phyloP scores from a whole-genome alignment of 2,329 filamentous ascomycete species.

The Neurospora crassa region DNA sequence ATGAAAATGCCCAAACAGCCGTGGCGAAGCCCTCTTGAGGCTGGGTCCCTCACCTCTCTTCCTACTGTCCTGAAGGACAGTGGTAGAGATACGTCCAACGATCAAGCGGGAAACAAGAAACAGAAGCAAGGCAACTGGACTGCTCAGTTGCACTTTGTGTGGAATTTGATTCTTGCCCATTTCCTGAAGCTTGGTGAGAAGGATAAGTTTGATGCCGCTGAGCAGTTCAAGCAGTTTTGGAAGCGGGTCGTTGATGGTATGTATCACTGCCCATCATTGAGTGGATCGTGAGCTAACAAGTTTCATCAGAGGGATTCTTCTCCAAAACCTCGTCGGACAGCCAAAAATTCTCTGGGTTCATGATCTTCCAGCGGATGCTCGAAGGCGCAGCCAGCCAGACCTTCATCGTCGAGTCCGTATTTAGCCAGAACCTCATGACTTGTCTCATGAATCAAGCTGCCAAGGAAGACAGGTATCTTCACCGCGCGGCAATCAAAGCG shows the following conservation, averaged over 20 bases:
- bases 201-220: conserved; percentile 25
- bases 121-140: conserved; percentile 65
- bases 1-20: conserved; percentile 57
- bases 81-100: conserved; percentile 41
- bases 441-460: conserved; percentile 77
- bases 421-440: conserved; percentile 74
- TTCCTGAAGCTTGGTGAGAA: conserved; percentile 29
- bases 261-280: conserved; percentile 21
- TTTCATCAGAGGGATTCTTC: conserved; percentile 63
- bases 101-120: conserved; percentile 32
- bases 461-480: conserved; percentile 67
- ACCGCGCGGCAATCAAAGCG: conserved; percentile 68
- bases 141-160: conserved; percentile 76
- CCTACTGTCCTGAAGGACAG: conserved; percentile 73
- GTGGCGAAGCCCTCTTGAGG: conserved; percentile 70
- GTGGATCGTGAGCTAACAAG: conserved; percentile 17
- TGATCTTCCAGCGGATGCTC: conserved; percentile 72
- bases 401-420: conserved; percentile 49
- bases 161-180: conserved; percentile 64
- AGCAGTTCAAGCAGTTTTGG: conserved; percentile 72
- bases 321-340: conserved; percentile 72
- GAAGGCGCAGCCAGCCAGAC: conserved; percentile 37
- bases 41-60: conserved; percentile 57
- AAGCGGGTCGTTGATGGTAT: conserved; percentile 74
- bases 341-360: conserved; percentile 86